Evolutionary conservation across 192 early-diverging fungal species (phyloP), one percentile per base, ranked within the genome.

Genomic region (Lobosporangium transversale): DNA sequence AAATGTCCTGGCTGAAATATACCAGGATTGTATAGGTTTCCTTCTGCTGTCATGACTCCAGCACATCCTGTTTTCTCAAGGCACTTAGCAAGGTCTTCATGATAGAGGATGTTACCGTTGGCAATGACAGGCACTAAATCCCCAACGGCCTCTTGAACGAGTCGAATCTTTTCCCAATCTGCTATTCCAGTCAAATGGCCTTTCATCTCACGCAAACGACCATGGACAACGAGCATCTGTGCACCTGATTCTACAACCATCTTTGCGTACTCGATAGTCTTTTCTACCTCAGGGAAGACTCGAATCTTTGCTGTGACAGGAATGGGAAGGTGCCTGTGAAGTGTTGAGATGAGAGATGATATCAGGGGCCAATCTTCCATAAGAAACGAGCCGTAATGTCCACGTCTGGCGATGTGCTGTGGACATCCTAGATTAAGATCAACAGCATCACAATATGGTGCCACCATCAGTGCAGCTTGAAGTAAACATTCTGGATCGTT

Each of bases 251-350:
- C 88, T 68, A 98, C 92, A 20, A 98, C 83, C 93, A 98, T 95
- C 62, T 94, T 95, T 18, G 97, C 98, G 63, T 98, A 99, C 9
- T 78, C 90, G 7, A 98, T 81, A 7, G 97, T 98, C 76, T 95
- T 94, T 66, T 93, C 93, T 1, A 94, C 79, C 14, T 93, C 92
- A 0, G 93, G 89, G 59, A 91, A 98, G 10, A 98, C 87, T 14
- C 97, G 83, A 64, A 98, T 98, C 79, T 99, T 99, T 80, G 91
- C 94, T 1, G 97, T 99, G 11, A 99, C 95, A 0, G 98, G 98
- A 11, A 98, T 84, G 15, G 84, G 66, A 1, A 99, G 79, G 50
- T 95, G 85, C 53, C 89, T 80, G 83, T 97, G 87, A 21, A 98
- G 86, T 12, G 75, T 92, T 36, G 66, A 89, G 60, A 76, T 67